These are phyloP conservation scores for Saxophila tyrrhenica DNA, from an alignment of 495 filamentous ascomycete genomes.

Conservation along the genomic window DNA sequence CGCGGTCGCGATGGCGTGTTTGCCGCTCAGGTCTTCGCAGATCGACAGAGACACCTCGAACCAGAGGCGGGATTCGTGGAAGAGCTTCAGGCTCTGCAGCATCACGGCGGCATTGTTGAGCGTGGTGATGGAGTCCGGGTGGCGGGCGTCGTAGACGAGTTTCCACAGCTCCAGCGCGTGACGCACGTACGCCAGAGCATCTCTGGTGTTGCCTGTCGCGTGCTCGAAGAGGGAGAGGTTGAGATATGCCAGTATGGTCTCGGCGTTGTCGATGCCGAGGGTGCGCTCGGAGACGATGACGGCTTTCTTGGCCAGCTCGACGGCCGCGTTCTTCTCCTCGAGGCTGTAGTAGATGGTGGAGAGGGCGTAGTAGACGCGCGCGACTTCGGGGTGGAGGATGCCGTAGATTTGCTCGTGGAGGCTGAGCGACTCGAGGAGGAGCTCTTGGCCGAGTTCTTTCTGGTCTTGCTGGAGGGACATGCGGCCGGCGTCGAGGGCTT, in stretches of 20 bases:
- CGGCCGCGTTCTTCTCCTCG: constrained; percentile 87
- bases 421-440: constrained; percentile 87
- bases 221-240: constrained; percentile 95
- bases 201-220: constrained; percentile 72
- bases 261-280: constrained; percentile 81
- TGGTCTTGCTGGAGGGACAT: constrained; percentile 91
- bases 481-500: constrained; percentile 87
- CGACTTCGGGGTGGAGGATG: constrained; percentile 92
- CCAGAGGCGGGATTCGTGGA: constrained; percentile 86
- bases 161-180: constrained; percentile 96
- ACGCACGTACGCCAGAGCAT: constrained; percentile 71
- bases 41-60: constrained; percentile 84
- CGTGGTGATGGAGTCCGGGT: constrained; percentile 96
- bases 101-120: constrained; percentile 98
- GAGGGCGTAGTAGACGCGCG: constrained; percentile 84
- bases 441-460: constrained; percentile 90
- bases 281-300: constrained; percentile 94
- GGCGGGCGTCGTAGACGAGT: constrained; percentile 82
- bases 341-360: constrained; percentile 93
- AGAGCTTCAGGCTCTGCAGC: constrained; percentile 87
- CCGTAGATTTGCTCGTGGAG: constrained; percentile 99
- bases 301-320: constrained; percentile 91
- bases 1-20: constrained; percentile 81
- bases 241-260: constrained; percentile 88
- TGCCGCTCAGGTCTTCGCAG: constrained; percentile 78